These are phyloP conservation scores for Uncinocarpus reesii DNA, from an alignment of 2,329 filamentous ascomycete species.

Conservation along the genomic window DNA sequence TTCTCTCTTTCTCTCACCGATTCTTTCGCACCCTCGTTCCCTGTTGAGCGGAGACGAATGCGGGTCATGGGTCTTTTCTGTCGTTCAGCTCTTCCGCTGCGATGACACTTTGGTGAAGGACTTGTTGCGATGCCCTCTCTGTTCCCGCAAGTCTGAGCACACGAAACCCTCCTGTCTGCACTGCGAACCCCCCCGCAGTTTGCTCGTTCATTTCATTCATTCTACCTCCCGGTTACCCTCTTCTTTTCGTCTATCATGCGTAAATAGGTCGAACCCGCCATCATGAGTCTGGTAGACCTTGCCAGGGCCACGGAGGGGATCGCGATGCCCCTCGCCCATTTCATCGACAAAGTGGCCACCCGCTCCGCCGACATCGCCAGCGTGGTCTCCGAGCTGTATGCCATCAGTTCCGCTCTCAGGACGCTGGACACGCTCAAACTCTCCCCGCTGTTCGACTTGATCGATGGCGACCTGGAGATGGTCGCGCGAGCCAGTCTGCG, in stretches of 20 bases:
- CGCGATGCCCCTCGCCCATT: conserved; percentile 41
- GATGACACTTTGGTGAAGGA: background rate
- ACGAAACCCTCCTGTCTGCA: no score
- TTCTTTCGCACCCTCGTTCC: background rate
- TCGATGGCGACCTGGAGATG: conserved; percentile 41
- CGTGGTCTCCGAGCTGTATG: conserved; percentile 46
- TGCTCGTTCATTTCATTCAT: background rate
- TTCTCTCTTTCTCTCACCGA: background rate
- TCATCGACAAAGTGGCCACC: conserved; percentile 43
- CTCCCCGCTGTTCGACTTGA: conserved; percentile 30
- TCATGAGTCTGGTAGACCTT: conserved; percentile 34
- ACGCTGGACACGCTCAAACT: conserved; percentile 37
- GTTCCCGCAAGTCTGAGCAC: background rate
- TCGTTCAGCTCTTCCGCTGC: background rate
- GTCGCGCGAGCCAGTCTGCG: conserved; percentile 39
- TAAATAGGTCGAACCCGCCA: background rate
- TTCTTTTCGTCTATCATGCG: conserved; percentile 3
- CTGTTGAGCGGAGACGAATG: background rate
- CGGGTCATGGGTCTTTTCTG: background rate
- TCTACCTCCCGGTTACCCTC: background rate
- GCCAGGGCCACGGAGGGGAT: conserved; percentile 45
- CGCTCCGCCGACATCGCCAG: conserved; percentile 44
- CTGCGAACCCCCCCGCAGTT: background rate
- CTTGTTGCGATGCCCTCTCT: no score
- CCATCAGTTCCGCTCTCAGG: conserved; percentile 43